These are phyloP conservation scores for Hermanozyma aechmeae DNA, from an alignment of 805 yeast species.

Conservation along the genomic window DNA sequence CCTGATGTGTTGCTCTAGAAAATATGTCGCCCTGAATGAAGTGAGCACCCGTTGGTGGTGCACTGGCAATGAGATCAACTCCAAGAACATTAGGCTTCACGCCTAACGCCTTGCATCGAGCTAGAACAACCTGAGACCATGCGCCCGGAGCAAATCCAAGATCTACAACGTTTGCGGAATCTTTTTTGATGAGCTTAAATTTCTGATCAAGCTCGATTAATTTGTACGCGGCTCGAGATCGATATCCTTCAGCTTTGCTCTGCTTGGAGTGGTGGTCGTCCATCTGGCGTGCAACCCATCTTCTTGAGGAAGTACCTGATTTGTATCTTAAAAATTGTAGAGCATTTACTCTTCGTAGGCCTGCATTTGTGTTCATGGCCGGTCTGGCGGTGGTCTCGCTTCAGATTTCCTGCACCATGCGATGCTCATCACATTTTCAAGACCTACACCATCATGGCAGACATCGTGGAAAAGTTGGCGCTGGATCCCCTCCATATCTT, in stretches of 20 bases:
- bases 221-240: slow-evolving; percentile 90
- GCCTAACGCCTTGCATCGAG: slow-evolving; percentile 4
- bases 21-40: slow-evolving; percentile 34
- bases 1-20: slow-evolving; percentile 41
- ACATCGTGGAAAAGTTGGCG: background rate
- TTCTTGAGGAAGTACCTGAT: slow-evolving; percentile 9
- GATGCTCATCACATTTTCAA: too few relatives aligned
- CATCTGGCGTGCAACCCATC: slow-evolving; percentile 70
- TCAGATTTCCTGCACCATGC: too few relatives aligned
- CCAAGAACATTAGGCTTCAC: slow-evolving; percentile 12
- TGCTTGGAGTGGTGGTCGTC: slow-evolving; percentile 57
- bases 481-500: background rate
- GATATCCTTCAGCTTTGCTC: slow-evolving; percentile 52
- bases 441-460: too few relatives aligned
- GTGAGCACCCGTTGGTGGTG: slow-evolving; percentile 26
- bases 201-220: slow-evolving; percentile 64
- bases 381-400: too few relatives aligned
- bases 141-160: slow-evolving; percentile 40
- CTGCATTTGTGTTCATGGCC: too few relatives aligned
- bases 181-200: slow-evolving; percentile 44
- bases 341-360: too few relatives aligned
- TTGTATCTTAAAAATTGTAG: slow-evolving; percentile 3
- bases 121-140: slow-evolving; percentile 20
- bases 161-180: slow-evolving; percentile 62
- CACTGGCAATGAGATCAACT: slow-evolving; percentile 22